Evolutionary conservation across 805 yeast species (phyloP).

Genomic region (Lachancea cidri): DNA sequence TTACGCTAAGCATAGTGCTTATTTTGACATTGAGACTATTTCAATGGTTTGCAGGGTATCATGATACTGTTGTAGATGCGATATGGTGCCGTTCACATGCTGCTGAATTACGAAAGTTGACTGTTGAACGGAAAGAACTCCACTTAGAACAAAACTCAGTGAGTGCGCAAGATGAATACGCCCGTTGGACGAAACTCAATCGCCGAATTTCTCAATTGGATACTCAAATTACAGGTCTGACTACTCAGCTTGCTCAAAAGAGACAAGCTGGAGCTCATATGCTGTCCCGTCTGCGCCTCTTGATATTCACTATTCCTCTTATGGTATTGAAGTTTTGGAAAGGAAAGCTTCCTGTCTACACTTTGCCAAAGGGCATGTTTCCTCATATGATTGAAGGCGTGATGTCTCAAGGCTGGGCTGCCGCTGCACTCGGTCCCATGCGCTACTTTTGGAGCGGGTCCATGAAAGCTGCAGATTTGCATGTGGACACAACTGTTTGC

Average conservation of each 20-base stretch:
- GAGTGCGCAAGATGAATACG: slow-evolving; percentile 90
- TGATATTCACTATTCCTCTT: slow-evolving; percentile 31
- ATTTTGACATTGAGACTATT: slow-evolving; percentile 18
- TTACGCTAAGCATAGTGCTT: slow-evolving; percentile 12
- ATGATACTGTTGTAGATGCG: slow-evolving; percentile 20
- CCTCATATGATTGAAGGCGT: slow-evolving; percentile 29
- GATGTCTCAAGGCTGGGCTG: slow-evolving; percentile 32
- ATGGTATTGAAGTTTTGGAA: slow-evolving; percentile 28
- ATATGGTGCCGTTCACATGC: slow-evolving; percentile 15
- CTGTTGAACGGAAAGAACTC: slow-evolving; percentile 42
- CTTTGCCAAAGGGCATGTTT: slow-evolving; percentile 26
- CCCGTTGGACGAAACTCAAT: slow-evolving; percentile 91
- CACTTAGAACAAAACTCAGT: slow-evolving; percentile 52
- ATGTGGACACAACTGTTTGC: slow-evolving; percentile 25
- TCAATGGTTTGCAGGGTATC: slow-evolving; percentile 22
- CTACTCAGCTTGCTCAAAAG: slow-evolving; percentile 30
- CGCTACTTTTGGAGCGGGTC: slow-evolving; percentile 9
- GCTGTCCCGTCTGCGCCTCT: slow-evolving; percentile 18
- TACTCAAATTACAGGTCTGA: slow-evolving; percentile 44
- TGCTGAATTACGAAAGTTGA: slow-evolving; percentile 29
- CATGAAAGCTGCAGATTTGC: slow-evolving; percentile 4
- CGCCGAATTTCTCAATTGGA: slow-evolving; percentile 58
- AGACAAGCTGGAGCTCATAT: slow-evolving; percentile 9
- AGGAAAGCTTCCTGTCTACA: slow-evolving; percentile 29
- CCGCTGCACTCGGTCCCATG: slow-evolving; percentile 24